Conservation (phyloP, 495 filamentous ascomycete species). For the Neurospora sp. region DNA sequence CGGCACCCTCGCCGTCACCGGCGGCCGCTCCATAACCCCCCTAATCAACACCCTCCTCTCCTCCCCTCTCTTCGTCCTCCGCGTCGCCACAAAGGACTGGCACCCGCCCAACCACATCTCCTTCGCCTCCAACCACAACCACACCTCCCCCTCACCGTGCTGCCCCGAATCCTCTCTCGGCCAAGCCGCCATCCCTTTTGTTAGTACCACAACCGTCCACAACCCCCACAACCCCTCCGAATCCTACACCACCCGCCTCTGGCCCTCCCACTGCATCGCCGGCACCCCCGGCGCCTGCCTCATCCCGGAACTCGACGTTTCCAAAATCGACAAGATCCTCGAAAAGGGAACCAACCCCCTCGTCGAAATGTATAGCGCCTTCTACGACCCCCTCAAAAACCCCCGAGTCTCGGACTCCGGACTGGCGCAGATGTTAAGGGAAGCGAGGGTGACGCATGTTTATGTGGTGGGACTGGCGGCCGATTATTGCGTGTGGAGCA, state of each 20-base stretch:
- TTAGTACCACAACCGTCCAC: conserved; percentile 47
- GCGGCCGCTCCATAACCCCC: conserved; percentile 57
- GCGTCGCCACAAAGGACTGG: conserved; percentile 81
- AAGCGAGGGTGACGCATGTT: conserved; percentile 56
- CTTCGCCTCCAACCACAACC: conserved; percentile 69
- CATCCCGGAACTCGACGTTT: conserved; percentile 58
- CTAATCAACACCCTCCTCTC: conserved; percentile 66
- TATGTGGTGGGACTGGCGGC: conserved; percentile 78
- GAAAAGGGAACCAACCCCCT: conserved; percentile 65
- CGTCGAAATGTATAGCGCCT: conserved; percentile 89
- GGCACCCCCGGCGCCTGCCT: conserved; percentile 62
- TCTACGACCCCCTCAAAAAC: conserved; percentile 56
- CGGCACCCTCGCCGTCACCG: conserved; percentile 69
- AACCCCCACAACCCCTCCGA: conserved; percentile 59
- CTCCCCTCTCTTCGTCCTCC: conserved; percentile 55
- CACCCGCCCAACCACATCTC: conserved; percentile 82
- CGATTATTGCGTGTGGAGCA: conserved; percentile 81
- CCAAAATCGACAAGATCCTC: conserved; percentile 51
- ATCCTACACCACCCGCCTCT: conserved; percentile 58
- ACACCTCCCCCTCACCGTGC: not conserved
- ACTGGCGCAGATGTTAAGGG: conserved; percentile 46
- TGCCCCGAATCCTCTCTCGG: not conserved
- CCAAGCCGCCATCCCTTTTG: conserved; percentile 41
- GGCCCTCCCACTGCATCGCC: conserved; percentile 86
- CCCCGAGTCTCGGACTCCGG: conserved; percentile 49